phyloP scores from a whole-genome alignment of 345 rosid genomes.

The Bretschneidera sinensis region DNA sequence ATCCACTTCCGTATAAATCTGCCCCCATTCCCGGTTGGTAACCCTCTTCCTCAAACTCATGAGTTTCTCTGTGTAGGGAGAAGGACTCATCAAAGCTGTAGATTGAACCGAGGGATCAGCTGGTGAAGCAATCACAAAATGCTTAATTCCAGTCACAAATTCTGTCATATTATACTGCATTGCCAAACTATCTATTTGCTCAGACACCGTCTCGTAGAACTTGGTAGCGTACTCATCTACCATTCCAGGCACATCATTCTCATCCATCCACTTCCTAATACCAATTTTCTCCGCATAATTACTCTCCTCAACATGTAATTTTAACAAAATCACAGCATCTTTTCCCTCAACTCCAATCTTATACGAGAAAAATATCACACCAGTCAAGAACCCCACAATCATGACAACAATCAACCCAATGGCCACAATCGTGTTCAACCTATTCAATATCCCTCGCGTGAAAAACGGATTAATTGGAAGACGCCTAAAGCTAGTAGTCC shows the following conservation, averaged over 20 bases:
- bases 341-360: conserved; percentile 94
- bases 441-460: conserved; percentile 72
- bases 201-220: conserved; percentile 66
- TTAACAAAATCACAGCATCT: conserved; percentile 70
- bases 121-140: conserved; percentile 58
- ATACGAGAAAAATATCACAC: conserved; percentile 77
- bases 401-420: conserved; percentile 79
- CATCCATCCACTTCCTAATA: conserved; percentile 86
- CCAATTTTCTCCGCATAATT: conserved; percentile 90
- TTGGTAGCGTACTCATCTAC: conserved; percentile 68
- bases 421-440: conserved; percentile 68
- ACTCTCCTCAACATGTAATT: conserved; percentile 76
- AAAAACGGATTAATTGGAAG: conserved; percentile 55
- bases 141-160: conserved; percentile 77
- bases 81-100: conserved; percentile 46
- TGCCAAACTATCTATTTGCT: conserved; percentile 75
- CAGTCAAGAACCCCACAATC: conserved; percentile 67
- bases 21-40: conserved; percentile 64
- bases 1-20: conserved; percentile 67
- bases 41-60: conserved; percentile 56
- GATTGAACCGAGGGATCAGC: conserved; percentile 42
- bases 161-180: conserved; percentile 95
- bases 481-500: conserved; percentile 61
- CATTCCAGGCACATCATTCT: conserved; percentile 87
- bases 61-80: conserved; percentile 71